Evolutionary conservation across 805 yeast species (phyloP).

Genomic region (Starmera caribaea): DNA sequence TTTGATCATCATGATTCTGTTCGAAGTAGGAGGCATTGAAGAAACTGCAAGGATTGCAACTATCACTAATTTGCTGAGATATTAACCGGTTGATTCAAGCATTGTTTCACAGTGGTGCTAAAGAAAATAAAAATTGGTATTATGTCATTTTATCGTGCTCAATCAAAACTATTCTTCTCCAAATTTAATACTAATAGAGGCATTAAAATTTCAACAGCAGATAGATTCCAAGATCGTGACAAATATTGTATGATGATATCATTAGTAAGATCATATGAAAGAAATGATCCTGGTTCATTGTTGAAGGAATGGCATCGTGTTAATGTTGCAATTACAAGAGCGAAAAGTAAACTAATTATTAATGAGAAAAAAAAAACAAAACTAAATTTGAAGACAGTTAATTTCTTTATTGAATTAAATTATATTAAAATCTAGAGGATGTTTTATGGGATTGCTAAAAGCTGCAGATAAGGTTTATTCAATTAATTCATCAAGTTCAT

Average conservation of each 20-base stretch:
- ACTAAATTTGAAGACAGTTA: too few relatives aligned
- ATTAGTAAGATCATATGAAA: constrained; percentile 71
- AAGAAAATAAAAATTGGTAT: constrained; percentile 61
- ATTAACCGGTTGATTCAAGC: too few relatives aligned
- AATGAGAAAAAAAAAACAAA: constrained; percentile 71
- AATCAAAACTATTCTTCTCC: constrained; percentile 40
- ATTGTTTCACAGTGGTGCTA: constrained; percentile 54
- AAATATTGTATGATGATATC: constrained; percentile 88
- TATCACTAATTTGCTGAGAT: too few relatives aligned
- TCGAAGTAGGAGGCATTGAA: constrained; percentile 41
- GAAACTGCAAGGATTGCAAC: constrained; percentile 29
- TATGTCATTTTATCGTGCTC: constrained; percentile 84
- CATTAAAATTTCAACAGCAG: constrained; percentile 85
- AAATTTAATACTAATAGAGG: constrained; percentile 23
- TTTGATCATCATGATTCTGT: constrained; percentile 62
- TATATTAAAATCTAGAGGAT: too few relatives aligned
- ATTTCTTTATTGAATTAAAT: too few relatives aligned
- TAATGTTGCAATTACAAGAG: constrained; percentile 91
- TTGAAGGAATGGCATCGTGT: constrained; percentile 85
- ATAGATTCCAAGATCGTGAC: constrained; percentile 93
- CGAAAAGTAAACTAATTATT: constrained; percentile 72
- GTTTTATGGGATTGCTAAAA: too few relatives aligned
- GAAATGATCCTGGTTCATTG: constrained; percentile 61
- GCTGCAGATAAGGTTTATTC: too few relatives aligned
- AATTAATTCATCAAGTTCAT: too few relatives aligned